phyloP scores from a whole-genome alignment of 2,329 filamentous ascomycete genomes.

The Verruconis gallopava region DNA sequence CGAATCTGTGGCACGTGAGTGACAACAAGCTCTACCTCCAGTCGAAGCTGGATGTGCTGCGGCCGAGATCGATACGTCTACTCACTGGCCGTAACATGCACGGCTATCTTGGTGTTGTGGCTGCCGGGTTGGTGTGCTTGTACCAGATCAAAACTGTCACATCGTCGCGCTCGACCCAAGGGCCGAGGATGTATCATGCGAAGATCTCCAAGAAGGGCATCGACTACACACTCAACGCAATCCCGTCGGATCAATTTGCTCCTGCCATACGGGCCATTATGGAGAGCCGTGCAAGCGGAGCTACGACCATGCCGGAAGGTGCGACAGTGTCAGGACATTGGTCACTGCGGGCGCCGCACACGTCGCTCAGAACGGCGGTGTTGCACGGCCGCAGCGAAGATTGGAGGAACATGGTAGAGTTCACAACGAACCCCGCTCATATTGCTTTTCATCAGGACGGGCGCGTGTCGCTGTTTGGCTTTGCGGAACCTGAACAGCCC shows the following conservation, averaged over 20 bases:
- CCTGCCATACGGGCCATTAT: constrained; percentile 2
- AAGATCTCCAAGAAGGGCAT: constrained; percentile 38
- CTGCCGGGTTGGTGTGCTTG: constrained; percentile 51
- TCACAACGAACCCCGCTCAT: constrained; percentile 90
- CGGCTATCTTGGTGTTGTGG: constrained; percentile 51
- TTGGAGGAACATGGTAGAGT: constrained; percentile 56
- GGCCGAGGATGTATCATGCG: constrained; percentile 9
- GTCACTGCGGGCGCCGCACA: constrained; percentile 5
- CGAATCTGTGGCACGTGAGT: constrained; percentile 58
- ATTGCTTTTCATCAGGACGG: constrained; percentile 91
- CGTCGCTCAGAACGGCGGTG: background rate
- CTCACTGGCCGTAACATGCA: constrained; percentile 45
- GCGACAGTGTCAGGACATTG: background rate
- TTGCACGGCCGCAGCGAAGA: background rate
- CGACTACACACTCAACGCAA: constrained; percentile 53
- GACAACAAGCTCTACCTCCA: constrained; percentile 61
- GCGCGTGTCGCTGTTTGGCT: constrained; percentile 66
- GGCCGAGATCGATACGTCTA: constrained; percentile 51
- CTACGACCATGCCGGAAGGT: background rate
- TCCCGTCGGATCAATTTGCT: constrained; percentile 41
- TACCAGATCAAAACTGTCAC: constrained; percentile 36
- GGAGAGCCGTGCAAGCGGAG: constrained; percentile 4
- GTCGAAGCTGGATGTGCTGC: constrained; percentile 36
- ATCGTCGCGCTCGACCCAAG: constrained; percentile 25
- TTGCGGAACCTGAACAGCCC: constrained; percentile 23